Percentiles rank a stretch among this genome's conserved stretches.
These are phyloP conservation scores for Tylopilus intermedius DNA, from an alignment of 768 basidiomycete genomes.

Conservation along the genomic window DNA sequence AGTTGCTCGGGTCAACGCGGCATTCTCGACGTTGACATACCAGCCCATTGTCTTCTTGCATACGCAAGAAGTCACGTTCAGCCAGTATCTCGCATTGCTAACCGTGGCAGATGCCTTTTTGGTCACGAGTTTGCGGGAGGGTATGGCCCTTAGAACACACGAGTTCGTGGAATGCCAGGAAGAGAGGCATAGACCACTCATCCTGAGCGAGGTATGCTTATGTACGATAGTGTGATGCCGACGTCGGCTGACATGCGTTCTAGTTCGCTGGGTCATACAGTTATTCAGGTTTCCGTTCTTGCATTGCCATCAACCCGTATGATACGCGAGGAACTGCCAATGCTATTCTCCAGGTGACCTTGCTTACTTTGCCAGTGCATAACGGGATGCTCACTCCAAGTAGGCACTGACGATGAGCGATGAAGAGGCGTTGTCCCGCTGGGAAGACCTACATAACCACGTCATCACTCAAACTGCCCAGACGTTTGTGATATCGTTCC, in stretches of 20 bases:
- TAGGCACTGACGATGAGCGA: slow-evolving; percentile 72
- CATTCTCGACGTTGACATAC: slow-evolving; percentile 80
- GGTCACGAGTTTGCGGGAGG: slow-evolving; percentile 79
- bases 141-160: slow-evolving; percentile 78
- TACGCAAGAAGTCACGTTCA: slow-evolving; percentile 79
- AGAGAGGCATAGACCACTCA: slow-evolving; percentile 57
- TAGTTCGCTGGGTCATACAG: slow-evolving; percentile 85
- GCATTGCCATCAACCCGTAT: slow-evolving; percentile 84
- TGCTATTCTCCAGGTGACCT: slow-evolving; percentile 49
- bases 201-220: slow-evolving; percentile 66
- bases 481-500: slow-evolving; percentile 74
- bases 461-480: slow-evolving; percentile 86
- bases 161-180: slow-evolving; percentile 87
- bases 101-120: slow-evolving; percentile 83
- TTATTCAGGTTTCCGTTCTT: slow-evolving; percentile 82
- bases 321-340: slow-evolving; percentile 78
- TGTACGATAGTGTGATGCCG: not conserved
- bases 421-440: slow-evolving; percentile 66
- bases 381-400: not conserved
- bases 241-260: not conserved
- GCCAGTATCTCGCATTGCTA: slow-evolving; percentile 77
- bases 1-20: slow-evolving; percentile 76
- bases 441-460: slow-evolving; percentile 84
- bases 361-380: too few species aligned
- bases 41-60: slow-evolving; percentile 85